phyloP scores from a whole-genome alignment of 108 stramenopile species.

The Craspedostauros australis region DNA sequence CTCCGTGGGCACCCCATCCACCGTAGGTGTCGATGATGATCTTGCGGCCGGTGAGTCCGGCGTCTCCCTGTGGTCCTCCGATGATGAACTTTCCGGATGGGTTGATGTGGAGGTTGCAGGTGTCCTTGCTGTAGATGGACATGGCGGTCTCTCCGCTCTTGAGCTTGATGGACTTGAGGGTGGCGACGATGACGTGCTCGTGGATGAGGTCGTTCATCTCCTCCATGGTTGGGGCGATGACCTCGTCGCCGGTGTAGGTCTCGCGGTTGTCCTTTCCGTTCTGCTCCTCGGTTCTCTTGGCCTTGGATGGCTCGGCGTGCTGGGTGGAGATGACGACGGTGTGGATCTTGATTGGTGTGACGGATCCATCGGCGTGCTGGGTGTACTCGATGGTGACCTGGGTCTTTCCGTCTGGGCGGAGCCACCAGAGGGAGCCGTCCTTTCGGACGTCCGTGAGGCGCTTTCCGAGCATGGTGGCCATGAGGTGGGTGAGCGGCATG shows the following conservation, averaged over 20 bases:
- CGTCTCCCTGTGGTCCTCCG: constrained; percentile 97
- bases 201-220: constrained; percentile 83
- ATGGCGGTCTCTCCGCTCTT: constrained; percentile 61
- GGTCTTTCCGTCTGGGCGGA: constrained; percentile 98
- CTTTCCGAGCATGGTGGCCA: constrained; percentile 91
- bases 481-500: constrained; percentile 96
- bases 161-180: constrained; percentile 69
- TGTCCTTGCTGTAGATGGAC: constrained; percentile 67
- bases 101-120: constrained; percentile 95
- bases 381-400: constrained; percentile 96
- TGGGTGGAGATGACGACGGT: constrained; percentile 97
- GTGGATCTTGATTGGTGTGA: constrained; percentile 93
- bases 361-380: constrained; percentile 81
- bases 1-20: constrained; percentile 98
- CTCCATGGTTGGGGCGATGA: constrained; percentile 68
- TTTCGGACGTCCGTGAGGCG: constrained; percentile 96
- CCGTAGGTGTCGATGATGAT: constrained; percentile 99
- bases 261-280: constrained; percentile 92
- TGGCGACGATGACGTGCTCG: constrained; percentile 71
- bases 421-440: constrained; percentile 90
- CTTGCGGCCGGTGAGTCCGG: constrained; percentile 96
- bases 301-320: constrained; percentile 87
- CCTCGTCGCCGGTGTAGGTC: constrained; percentile 73
- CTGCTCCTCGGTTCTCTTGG: constrained; percentile 91
- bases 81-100: constrained; percentile 95